These are phyloP conservation scores for Trypanosoma boissoni DNA, from an alignment of 208 protist species.

Conservation along the genomic window DNA sequence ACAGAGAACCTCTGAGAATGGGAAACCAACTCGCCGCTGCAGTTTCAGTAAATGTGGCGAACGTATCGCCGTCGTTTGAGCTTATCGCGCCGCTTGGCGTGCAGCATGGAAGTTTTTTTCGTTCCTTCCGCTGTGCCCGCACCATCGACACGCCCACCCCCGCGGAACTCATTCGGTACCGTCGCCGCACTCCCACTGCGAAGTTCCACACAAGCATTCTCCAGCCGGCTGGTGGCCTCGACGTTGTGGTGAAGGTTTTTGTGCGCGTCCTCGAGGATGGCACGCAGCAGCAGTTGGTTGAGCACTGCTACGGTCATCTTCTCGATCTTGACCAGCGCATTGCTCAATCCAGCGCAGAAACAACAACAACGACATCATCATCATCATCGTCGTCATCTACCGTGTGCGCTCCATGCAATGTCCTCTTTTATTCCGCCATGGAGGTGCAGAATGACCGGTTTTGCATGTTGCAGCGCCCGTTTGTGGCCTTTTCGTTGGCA, in stretches of 20 bases:
- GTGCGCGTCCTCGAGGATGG: slow-evolving; percentile 38
- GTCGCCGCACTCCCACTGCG: background rate
- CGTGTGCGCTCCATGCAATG: slow-evolving; percentile 28
- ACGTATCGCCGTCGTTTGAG: slow-evolving; percentile 48
- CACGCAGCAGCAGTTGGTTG: slow-evolving; percentile 40
- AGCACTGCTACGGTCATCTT: slow-evolving; percentile 29
- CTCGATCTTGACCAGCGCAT: slow-evolving; percentile 15
- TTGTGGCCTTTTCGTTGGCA: slow-evolving; percentile 64
- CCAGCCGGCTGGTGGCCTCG: slow-evolving; percentile 11
- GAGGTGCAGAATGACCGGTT: slow-evolving; percentile 35
- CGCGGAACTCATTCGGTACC: slow-evolving; percentile 13
- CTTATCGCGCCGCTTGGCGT: slow-evolving; percentile 50
- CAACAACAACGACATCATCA: background rate
- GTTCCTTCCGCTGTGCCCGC: slow-evolving; percentile 61
- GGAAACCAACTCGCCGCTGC: slow-evolving; percentile 75
- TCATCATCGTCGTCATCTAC: no score
- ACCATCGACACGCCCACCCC: slow-evolving; percentile 23
- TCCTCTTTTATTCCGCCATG: slow-evolving; percentile 38
- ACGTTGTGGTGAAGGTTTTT: slow-evolving; percentile 79
- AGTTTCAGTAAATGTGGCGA: slow-evolving; percentile 51
- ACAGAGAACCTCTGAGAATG: no score
- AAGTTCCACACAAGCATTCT: background rate
- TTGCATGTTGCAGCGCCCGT: slow-evolving; percentile 70
- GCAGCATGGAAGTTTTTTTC: slow-evolving; percentile 59
- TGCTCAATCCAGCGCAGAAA: background rate